phyloP scores from a whole-genome alignment of 2,329 filamentous ascomycete species.

The Penicillium sp. region DNA sequence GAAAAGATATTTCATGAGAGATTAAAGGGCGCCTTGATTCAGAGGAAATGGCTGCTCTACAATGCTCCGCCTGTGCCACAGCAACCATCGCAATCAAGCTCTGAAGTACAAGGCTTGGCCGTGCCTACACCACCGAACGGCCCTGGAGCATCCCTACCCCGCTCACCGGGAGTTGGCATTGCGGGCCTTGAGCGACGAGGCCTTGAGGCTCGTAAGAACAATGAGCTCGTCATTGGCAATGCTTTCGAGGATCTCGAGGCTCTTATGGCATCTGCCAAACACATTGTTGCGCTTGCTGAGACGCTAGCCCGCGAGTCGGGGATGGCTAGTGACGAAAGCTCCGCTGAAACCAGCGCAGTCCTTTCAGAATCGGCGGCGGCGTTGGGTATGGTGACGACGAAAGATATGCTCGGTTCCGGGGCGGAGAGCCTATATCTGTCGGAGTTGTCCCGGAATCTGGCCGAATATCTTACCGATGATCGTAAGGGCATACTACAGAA shows the following conservation, averaged over 20 bases:
- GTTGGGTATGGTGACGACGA: constrained; percentile 82
- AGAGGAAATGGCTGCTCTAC: constrained; percentile 90
- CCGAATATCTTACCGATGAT: constrained; percentile 83
- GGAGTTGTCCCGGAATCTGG: constrained; percentile 72
- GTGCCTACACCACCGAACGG: constrained; percentile 34
- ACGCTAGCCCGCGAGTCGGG: constrained; percentile 64
- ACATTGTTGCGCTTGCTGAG: constrained; percentile 87
- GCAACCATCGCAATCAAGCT: constrained; percentile 40
- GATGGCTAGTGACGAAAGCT: constrained; percentile 50
- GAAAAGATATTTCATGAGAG: constrained; percentile 85
- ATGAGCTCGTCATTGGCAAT: constrained; percentile 81
- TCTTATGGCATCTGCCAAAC: constrained; percentile 92
- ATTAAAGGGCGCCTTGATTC: constrained; percentile 75
- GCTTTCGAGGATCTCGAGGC: constrained; percentile 95
- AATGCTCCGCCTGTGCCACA: constrained; percentile 79
- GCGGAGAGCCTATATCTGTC: constrained; percentile 81
- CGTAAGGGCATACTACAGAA: constrained; percentile 64
- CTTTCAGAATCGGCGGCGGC: constrained; percentile 74
- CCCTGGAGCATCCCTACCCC: no score
- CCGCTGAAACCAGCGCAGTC: constrained; percentile 62
- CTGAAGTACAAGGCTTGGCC: no score
- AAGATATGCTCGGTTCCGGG: constrained; percentile 78
- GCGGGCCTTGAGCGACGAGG: constrained; percentile 82
- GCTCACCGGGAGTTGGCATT: constrained; percentile 77
- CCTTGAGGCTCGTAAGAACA: constrained; percentile 77